Evolutionary conservation across 495 filamentous ascomycete species (phyloP).

Genomic region (Achaetomiella virescens): DNA sequence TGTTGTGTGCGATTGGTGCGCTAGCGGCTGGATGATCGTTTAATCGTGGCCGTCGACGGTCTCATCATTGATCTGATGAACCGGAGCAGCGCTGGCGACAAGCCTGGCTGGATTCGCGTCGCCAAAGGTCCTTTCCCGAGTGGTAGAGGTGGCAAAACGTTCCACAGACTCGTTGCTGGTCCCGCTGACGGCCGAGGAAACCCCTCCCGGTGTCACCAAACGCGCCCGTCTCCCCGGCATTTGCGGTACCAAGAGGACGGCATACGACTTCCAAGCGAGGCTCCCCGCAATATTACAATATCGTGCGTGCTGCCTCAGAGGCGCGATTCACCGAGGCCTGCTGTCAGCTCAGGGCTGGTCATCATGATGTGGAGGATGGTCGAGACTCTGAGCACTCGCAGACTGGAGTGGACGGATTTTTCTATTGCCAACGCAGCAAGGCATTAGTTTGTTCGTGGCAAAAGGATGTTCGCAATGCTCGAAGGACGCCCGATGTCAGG

Average conservation of each 20-base stretch:
- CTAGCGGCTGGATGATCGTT: not conserved
- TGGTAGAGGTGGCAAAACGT: not conserved
- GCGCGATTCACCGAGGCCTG: too few relatives aligned
- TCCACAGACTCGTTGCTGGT: not conserved
- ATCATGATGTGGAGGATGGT: too few relatives aligned
- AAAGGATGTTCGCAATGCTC: too few relatives aligned
- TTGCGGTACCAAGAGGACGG: conserved; percentile 14
- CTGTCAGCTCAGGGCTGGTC: too few relatives aligned
- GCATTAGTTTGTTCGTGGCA: too few relatives aligned
- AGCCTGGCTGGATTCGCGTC: not conserved
- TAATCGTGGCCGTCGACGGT: not conserved
- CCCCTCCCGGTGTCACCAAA: conserved; percentile 9
- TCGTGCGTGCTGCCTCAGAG: too few relatives aligned
- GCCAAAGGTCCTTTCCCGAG: too few relatives aligned
- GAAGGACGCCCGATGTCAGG: too few relatives aligned
- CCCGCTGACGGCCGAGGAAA: not conserved
- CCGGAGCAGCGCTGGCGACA: too few relatives aligned
- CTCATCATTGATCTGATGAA: not conserved
- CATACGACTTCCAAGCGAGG: conserved; percentile 14
- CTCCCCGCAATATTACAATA: conserved; percentile 14
- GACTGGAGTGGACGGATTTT: too few relatives aligned
- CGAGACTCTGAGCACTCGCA: too few relatives aligned
- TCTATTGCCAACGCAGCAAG: too few relatives aligned
- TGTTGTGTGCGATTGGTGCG: not conserved
- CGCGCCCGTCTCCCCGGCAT: conserved; percentile 16